Conservation (phyloP, 805 yeast genomes). For the Ogataea sp. region DNA sequence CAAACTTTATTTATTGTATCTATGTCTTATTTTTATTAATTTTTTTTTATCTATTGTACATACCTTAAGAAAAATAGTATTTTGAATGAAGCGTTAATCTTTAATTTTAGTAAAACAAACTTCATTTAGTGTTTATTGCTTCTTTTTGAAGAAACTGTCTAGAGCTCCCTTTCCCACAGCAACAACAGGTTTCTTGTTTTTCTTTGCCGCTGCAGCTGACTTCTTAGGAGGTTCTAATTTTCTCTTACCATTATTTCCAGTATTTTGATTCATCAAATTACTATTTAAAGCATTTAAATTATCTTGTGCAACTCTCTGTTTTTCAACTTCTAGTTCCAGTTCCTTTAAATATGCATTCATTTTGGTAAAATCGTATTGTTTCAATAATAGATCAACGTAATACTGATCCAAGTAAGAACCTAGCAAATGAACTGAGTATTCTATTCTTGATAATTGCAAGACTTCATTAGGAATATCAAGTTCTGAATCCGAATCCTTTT, state of each 20-base stretch:
- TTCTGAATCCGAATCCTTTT: background rate
- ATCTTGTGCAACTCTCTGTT: slow-evolving; percentile 19
- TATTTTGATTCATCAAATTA: slow-evolving; percentile 9
- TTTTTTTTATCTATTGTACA: slow-evolving; percentile 1
- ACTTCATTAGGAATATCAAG: slow-evolving; percentile 21
- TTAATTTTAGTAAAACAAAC: slow-evolving; percentile 3
- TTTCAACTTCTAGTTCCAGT: slow-evolving; percentile 12
- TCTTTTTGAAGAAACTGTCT: slow-evolving; percentile 54
- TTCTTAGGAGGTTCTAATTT: slow-evolving; percentile 17
- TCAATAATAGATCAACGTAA: slow-evolving; percentile 19
- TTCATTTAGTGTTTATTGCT: slow-evolving; percentile 1
- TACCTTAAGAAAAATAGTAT: background rate
- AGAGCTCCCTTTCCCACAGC: slow-evolving; percentile 60
- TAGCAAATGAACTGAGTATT: slow-evolving; percentile 38
- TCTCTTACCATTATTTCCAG: slow-evolving; percentile 12
- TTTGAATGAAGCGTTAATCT: too few relatives aligned
- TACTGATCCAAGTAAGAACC: slow-evolving; percentile 32
- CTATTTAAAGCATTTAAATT: slow-evolving; percentile 24
- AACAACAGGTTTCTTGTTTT: slow-evolving; percentile 32
- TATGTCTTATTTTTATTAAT: background rate
- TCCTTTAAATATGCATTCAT: slow-evolving; percentile 13
- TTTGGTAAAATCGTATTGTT: slow-evolving; percentile 12
- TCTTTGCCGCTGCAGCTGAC: slow-evolving; percentile 15
- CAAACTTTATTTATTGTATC: too few relatives aligned
- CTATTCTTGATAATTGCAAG: slow-evolving; percentile 26